phyloP scores from a whole-genome alignment of 208 protist species.

The Leishmania martiniquensis region DNA sequence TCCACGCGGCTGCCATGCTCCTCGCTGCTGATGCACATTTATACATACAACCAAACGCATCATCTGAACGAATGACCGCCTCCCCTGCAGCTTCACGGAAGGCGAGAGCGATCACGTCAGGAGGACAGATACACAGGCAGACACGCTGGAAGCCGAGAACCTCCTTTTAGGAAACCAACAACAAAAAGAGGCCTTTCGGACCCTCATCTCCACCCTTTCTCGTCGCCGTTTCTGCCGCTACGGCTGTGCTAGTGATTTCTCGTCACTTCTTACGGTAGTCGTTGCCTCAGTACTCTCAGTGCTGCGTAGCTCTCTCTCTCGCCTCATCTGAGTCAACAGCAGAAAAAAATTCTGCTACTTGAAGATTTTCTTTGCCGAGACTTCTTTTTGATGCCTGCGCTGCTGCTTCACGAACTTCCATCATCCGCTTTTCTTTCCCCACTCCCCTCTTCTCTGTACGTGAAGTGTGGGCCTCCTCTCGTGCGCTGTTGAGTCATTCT shows the following conservation, averaged over 20 bases:
- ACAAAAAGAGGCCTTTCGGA: background rate
- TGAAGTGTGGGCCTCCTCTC: background rate
- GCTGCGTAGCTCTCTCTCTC: background rate
- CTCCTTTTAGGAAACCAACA: background rate
- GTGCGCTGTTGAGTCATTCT: background rate
- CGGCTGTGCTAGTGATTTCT: background rate
- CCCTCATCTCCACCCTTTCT: background rate
- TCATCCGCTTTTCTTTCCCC: background rate
- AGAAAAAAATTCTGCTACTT: background rate
- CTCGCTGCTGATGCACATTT: background rate
- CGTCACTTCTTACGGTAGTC: background rate
- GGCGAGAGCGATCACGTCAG: background rate
- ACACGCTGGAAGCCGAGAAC: background rate
- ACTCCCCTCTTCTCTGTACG: background rate
- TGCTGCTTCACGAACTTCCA: background rate
- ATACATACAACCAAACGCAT: background rate
- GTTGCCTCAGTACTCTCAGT: background rate
- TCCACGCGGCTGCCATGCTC: slow-evolving; percentile 12
- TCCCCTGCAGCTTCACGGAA: background rate
- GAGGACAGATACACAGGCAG: background rate
- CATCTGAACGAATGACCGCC: background rate
- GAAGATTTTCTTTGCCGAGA: background rate
- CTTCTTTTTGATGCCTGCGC: background rate
- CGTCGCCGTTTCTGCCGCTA: background rate
- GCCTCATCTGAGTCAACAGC: background rate